phyloP scores from a whole-genome alignment of 306 rosid genomes.

The Corylus avellana region DNA sequence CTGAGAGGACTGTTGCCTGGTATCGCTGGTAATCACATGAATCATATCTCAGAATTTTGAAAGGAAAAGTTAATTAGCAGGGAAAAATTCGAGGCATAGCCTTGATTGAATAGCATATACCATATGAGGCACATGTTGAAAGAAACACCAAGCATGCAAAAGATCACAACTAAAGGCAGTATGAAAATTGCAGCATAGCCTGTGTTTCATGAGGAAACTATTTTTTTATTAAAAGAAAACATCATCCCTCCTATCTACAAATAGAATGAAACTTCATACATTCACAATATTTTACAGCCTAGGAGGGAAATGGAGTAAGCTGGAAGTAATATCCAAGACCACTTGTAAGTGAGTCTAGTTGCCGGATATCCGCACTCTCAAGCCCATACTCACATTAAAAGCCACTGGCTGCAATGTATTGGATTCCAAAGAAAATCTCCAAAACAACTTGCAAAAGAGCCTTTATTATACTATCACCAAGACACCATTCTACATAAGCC shows the following conservation, averaged over 20 bases:
- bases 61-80: background rate
- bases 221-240: background rate
- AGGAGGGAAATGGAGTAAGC: background rate
- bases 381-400: background rate
- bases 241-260: background rate
- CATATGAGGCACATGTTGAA: background rate
- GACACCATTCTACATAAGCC: background rate
- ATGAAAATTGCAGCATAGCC: background rate
- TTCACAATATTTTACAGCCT: background rate
- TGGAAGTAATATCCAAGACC: background rate
- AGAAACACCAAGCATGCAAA: background rate
- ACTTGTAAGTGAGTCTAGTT: background rate
- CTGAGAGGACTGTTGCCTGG: slow-evolving; percentile 43
- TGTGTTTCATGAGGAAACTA: background rate
- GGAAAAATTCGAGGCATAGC: background rate
- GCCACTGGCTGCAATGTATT: background rate
- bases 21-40: slow-evolving; percentile 40
- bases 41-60: slow-evolving; percentile 24
- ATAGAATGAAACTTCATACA: background rate
- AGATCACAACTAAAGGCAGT: background rate
- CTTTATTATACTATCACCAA: background rate
- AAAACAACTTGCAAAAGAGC: background rate
- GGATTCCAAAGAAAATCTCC: background rate
- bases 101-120: background rate
- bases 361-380: background rate